phyloP scores from a whole-genome alignment of 1,139 yeast genomes.

The Lodderomyces beijingensis region DNA sequence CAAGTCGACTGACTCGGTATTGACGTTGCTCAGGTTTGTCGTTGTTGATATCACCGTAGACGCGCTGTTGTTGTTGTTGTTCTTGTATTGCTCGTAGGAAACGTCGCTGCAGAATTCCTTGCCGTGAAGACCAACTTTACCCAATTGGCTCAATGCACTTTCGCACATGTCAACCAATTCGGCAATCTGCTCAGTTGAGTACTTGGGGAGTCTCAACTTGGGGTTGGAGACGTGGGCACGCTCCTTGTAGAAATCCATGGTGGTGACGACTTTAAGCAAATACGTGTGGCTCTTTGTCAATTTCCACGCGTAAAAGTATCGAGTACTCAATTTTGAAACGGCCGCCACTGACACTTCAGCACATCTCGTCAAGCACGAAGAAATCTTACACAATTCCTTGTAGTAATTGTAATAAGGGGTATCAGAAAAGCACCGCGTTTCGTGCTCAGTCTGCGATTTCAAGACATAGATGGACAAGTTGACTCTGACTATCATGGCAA shows the following conservation, averaged over 20 bases:
- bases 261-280: conserved; percentile 25
- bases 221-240: conserved; percentile 10
- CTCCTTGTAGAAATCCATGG: conserved; percentile 26
- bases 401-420: conserved; percentile 17
- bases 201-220: conserved; percentile 12
- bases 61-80: conserved; percentile 5
- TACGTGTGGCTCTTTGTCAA: conserved; percentile 41
- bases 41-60: not conserved
- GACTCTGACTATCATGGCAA: conserved; percentile 30
- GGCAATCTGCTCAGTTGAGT: conserved; percentile 21
- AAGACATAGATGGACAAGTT: conserved; percentile 20
- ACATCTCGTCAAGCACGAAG: conserved; percentile 30
- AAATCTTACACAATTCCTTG: conserved; percentile 23
- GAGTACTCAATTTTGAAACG: conserved; percentile 35
- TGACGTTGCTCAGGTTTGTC: not conserved
- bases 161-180: conserved; percentile 29
- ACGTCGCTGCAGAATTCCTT: conserved; percentile 13
- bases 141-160: conserved; percentile 19
- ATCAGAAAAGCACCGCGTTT: conserved; percentile 15
- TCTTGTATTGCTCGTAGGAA: conserved; percentile 6
- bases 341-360: conserved; percentile 34
- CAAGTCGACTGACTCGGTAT: conserved; percentile 4
- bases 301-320: conserved; percentile 51
- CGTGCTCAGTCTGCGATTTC: conserved; percentile 17
- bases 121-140: conserved; percentile 12